These are phyloP conservation scores for Diospyros lotus DNA, from an alignment of 148 eudicot species.

Conservation along the genomic window DNA sequence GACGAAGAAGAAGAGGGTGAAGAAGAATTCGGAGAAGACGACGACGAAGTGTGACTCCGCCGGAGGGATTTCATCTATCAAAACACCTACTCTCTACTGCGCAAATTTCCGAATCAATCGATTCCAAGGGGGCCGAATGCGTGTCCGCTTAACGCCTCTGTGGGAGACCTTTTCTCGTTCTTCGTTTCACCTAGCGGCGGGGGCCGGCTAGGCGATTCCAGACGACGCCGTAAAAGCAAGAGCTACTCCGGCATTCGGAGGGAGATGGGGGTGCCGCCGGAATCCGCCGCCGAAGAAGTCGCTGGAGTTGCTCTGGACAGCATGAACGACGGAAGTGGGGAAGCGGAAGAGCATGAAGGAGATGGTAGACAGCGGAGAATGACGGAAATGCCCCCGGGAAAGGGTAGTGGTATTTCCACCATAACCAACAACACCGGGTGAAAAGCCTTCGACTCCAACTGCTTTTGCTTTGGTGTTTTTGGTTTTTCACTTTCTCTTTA, in stretches of 20 bases:
- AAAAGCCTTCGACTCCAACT: neutral
- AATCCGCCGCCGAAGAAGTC: conserved; percentile 22
- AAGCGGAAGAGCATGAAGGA: conserved; percentile 13
- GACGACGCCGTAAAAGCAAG: conserved; percentile 52
- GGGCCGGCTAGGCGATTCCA: conserved; percentile 60
- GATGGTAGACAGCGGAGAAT: neutral
- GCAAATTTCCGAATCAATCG: neutral
- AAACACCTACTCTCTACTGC: neutral
- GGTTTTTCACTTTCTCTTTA: no score
- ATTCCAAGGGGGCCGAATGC: conserved; percentile 18
- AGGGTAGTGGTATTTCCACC: conserved; percentile 16
- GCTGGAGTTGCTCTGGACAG: conserved; percentile 24
- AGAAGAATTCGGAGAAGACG: conserved; percentile 24
- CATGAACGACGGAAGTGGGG: conserved; percentile 3
- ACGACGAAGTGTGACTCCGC: conserved; percentile 62
- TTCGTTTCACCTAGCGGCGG: conserved; percentile 43
- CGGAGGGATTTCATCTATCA: conserved; percentile 70
- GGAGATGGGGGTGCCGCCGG: neutral
- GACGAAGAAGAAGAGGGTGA: conserved; percentile 23
- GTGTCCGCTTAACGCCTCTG: no score
- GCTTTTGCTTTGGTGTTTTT: neutral
- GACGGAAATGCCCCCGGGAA: neutral
- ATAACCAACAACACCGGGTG: neutral
- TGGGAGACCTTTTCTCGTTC: neutral
- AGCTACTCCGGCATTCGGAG: conserved; percentile 30